phyloP scores from a whole-genome alignment of 345 rosid species.

The Arabis hirsuta region DNA sequence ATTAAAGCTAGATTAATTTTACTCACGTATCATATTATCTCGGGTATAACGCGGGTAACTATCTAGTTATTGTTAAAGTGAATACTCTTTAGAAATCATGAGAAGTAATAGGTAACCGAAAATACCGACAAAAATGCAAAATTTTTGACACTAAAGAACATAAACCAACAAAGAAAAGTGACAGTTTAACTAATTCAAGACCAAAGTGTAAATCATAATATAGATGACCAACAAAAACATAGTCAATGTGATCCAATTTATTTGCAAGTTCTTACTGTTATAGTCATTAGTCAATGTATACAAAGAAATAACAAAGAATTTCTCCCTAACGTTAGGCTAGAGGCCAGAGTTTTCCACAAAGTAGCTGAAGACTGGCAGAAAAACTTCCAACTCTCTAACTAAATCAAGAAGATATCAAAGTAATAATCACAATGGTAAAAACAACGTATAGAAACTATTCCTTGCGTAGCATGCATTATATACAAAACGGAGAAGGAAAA shows the following conservation, averaged over 20 bases:
- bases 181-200: background rate
- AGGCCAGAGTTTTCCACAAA: slow-evolving; percentile 29
- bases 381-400: background rate
- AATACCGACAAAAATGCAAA: background rate
- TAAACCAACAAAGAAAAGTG: background rate
- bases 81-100: too few relatives aligned
- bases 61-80: too few relatives aligned
- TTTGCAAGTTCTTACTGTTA: background rate
- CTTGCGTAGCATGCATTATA: background rate
- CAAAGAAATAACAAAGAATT: background rate
- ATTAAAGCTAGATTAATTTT: too few relatives aligned
- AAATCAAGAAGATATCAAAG: slow-evolving; percentile 15
- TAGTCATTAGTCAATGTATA: background rate
- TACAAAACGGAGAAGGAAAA: slow-evolving; percentile 11
- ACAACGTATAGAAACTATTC: background rate
- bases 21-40: too few relatives aligned
- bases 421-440: slow-evolving; percentile 13
- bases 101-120: background rate
- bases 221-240: slow-evolving; percentile 2
- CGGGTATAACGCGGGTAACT: too few relatives aligned
- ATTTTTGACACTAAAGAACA: background rate
- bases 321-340: background rate
- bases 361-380: background rate
- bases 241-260: background rate
- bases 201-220: background rate